Base-by-base conservation (phyloP, 768 basidiomycete species). In the Mycena maculata region DNA sequence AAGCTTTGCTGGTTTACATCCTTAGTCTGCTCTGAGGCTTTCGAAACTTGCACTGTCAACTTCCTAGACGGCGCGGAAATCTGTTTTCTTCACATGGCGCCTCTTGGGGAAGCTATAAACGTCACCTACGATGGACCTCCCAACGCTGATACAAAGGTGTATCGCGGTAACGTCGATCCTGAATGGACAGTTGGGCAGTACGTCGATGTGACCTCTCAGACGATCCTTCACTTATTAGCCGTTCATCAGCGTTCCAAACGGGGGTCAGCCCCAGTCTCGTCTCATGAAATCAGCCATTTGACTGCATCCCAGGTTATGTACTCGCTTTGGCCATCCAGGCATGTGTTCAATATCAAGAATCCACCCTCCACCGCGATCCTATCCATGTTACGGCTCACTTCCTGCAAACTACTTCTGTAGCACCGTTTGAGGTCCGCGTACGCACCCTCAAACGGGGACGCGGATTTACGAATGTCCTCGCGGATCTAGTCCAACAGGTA, bases 341-440 rank as follows among this genome's bases (percentile, higher is more conserved):
- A 22, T 87, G 85, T 63, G 80, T 87, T 10, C 78, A 82, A 54
- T 76, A 85, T 61, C 90, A 91, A 74, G 76, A 80, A 1, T 63
- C 73, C 3, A 83, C 85, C 11, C 25, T 71, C 15, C 89, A 90
- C 73, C 76, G 71, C 20, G 89, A 91, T 68, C 87, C 86, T 20
- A 78, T 91, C 47, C 86, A 91, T 73, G 76, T 90, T 53, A 88
- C 85, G 18, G 86, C 87, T 4, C 86, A 91, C 70, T 92, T 83
- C 72, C 78, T 90, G 41, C 80, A 81, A 23, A 76, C 86, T 2
- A 82, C 87, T 0, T 75, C 76, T 10, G 62, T 79, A 6, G 79
- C 76, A 6, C 67, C 78, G 3, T 87, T 85, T 67, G 82, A 84
- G 53, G 82, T 90, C 13, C 83, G 76, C 49, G 78, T 91, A 1